Evolutionary conservation across 371 early-diverging fungal genomes (phyloP).

Genomic region (Zopfochytrium polystomum): DNA sequence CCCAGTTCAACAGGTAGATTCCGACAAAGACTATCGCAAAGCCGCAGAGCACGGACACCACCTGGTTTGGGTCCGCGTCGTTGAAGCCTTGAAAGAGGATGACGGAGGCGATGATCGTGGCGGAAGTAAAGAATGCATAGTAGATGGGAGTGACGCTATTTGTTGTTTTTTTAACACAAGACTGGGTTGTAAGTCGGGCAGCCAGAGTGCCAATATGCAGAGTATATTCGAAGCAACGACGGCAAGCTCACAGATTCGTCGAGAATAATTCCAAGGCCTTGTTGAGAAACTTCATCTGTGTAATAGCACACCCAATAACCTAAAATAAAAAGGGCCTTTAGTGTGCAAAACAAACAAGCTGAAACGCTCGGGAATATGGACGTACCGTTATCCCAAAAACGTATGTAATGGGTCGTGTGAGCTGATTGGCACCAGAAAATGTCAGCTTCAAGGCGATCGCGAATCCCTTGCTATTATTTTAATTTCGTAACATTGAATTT

Average conservation of each 20-base stretch:
- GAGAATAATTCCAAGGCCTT: constrained; percentile 45
- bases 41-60: constrained; percentile 79
- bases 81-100: constrained; percentile 26
- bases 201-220: no score
- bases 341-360: background rate
- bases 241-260: constrained; percentile 21
- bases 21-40: constrained; percentile 90
- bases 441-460: constrained; percentile 89
- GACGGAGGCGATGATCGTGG: constrained; percentile 43
- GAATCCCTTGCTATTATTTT: constrained; percentile 78
- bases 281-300: constrained; percentile 53
- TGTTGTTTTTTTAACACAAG: no score
- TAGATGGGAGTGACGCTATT: constrained; percentile 57
- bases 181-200: no score
- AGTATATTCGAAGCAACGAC: no score
- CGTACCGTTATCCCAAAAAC: constrained; percentile 69
- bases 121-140: constrained; percentile 53
- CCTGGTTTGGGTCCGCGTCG: constrained; percentile 34
- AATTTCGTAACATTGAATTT: background rate
- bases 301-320: constrained; percentile 15
- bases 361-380: background rate
- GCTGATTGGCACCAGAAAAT: constrained; percentile 86
- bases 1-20: constrained; percentile 68
- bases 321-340: background rate
- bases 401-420: constrained; percentile 80